Percentiles rank a stretch among this genome's conserved stretches.
phyloP scores from a whole-genome alignment of 495 filamentous ascomycete species.

The Penicillium simplicissimum region DNA sequence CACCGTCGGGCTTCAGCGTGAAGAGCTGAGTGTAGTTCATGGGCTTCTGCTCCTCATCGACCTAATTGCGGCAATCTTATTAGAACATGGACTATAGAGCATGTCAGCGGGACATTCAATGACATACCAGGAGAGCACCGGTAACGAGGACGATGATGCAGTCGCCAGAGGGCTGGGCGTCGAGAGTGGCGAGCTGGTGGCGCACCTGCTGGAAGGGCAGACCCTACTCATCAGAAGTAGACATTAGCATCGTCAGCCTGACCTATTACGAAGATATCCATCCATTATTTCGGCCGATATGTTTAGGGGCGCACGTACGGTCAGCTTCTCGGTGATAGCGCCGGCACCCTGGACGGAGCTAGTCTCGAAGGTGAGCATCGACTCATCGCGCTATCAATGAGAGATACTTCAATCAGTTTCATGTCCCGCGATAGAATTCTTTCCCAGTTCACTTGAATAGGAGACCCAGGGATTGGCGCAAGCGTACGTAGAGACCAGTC shows the following conservation, averaged over 20 bases:
- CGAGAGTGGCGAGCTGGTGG: conserved; percentile 67
- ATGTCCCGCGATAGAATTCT: neutral
- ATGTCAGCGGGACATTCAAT: neutral
- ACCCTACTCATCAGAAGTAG: conserved; percentile 43
- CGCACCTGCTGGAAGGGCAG: conserved; percentile 79
- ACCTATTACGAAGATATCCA: neutral
- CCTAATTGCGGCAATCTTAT: conserved; percentile 46
- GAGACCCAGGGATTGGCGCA: neutral
- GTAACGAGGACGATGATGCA: conserved; percentile 83
- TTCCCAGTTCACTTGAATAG: neutral
- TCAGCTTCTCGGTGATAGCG: conserved; percentile 74
- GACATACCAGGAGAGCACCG: conserved; percentile 73
- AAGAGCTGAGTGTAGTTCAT: conserved; percentile 88
- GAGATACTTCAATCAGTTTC: conserved; percentile 7
- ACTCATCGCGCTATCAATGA: conserved; percentile 66
- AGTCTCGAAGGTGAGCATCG: conserved; percentile 93
- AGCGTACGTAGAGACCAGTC: conserved; percentile 71
- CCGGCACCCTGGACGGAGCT: conserved; percentile 55
- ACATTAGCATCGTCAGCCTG: conserved; percentile 15
- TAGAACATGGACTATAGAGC: neutral
- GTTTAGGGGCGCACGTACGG: conserved; percentile 48
- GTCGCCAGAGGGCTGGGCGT: conserved; percentile 70
- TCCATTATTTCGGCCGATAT: neutral
- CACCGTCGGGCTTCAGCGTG: conserved; percentile 70
- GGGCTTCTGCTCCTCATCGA: conserved; percentile 76